Conservation (phyloP, 768 basidiomycete genomes). For the Leucogyrophana mollusca region DNA sequence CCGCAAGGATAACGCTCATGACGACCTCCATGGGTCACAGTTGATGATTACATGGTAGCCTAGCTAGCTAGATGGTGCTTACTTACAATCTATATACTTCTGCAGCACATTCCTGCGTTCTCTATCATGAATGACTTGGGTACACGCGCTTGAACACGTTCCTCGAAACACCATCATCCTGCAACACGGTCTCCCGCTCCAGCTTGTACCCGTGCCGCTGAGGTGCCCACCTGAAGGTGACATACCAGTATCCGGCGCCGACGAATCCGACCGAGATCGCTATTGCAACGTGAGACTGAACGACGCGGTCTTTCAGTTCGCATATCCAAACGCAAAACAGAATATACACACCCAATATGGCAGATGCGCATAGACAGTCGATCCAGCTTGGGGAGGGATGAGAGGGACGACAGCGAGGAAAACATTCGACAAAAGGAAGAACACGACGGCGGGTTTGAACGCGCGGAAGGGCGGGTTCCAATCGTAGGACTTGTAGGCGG, state of each 20-base stretch:
- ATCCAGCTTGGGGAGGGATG: slow-evolving; percentile 55
- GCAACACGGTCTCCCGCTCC: slow-evolving; percentile 42
- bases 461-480: slow-evolving; percentile 71
- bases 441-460: slow-evolving; percentile 42
- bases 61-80: too few species aligned
- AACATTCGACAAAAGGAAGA: slow-evolving; percentile 65
- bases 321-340: not conserved
- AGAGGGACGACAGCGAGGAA: slow-evolving; percentile 64
- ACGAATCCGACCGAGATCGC: slow-evolving; percentile 46
- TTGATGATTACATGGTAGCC: too few species aligned
- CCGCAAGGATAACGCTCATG: too few species aligned
- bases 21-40: too few species aligned
- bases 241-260: slow-evolving; percentile 57
- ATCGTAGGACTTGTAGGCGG: slow-evolving; percentile 36
- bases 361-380: slow-evolving; percentile 51
- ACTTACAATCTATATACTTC: too few species aligned
- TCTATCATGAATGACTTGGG: too few species aligned
- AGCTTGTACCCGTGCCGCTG: slow-evolving; percentile 45
- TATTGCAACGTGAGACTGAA: slow-evolving; percentile 49
- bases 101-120: too few species aligned
- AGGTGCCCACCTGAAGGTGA: slow-evolving; percentile 52
- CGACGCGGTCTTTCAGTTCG: too few species aligned
- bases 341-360: slow-evolving; percentile 63
- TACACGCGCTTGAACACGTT: slow-evolving; percentile 41
- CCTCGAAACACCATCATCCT: slow-evolving; percentile 60